Base-by-base conservation (phyloP, 495 filamentous ascomycete genomes). In the Aspergillus biplanus region DNA sequence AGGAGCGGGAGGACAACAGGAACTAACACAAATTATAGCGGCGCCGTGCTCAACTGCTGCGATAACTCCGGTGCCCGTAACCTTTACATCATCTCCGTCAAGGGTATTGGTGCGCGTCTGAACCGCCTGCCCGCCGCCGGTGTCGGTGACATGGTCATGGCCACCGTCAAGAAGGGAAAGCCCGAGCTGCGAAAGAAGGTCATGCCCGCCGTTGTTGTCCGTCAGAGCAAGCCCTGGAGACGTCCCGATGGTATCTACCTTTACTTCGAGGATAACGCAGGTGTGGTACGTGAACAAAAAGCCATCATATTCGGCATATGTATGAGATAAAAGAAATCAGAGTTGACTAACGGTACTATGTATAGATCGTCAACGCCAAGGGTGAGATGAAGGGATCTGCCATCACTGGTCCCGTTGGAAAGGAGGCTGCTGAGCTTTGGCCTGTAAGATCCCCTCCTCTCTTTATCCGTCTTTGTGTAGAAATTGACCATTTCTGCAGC, bases 111-210 rank as follows among this genome's bases (percentile, higher is more conserved):
- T 86, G 96, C 95, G 67, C 92, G 95, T 68, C 90, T 99, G 65
- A 99, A 99, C 87, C 88, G 95, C 78, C 89, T 99, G 67, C 95
- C 95, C 69, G 96, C 96, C 72, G 95, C 90, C 56, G 95, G 95
- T 86, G 96, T 98, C 72, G 94, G 93, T 70, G 95, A 99, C 84
- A 98, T 99, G 95, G 96, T 99, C 72, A 99, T 99, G 96, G 93
- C 94, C 63, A 98, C 96, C 66, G 96, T 99, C 82, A 98, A 99
- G 91, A 99, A 99, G 91, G 93, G 94, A 78, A 99, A 99, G 91
- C 94, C 95, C 54, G 94, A 99, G 83, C 84, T 99, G 73, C 86
- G 94, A 77, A 99, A 99, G 90, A 99, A 99, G 89, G 94, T 99
- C 82, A 97, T 97, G 93, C 95, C 94, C 65, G 94, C 93, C 69